Conservation (phyloP, 495 filamentous ascomycete genomes). For the Neurospora sp. region DNA sequence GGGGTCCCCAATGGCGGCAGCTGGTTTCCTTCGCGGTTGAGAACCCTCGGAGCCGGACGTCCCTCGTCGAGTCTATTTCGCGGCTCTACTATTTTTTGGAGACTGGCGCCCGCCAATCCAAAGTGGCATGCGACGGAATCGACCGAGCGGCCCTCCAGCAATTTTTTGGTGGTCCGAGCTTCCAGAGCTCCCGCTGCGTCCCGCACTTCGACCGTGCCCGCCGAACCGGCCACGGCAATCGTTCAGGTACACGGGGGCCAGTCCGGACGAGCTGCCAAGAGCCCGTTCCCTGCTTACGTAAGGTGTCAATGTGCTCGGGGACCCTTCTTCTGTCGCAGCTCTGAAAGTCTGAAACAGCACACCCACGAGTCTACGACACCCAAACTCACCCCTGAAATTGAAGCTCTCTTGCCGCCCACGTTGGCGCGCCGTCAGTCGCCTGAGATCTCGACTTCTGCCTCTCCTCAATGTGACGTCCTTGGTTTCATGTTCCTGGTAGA, state of each 20-base stretch:
- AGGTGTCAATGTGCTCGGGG: neutral
- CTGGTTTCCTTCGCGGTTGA: neutral
- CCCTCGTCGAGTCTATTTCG: neutral
- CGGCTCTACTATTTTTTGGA: neutral
- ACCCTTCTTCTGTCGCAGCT: neutral
- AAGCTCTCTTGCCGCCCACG: conserved; percentile 18
- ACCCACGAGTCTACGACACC: conserved; percentile 17
- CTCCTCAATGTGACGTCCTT: conserved; percentile 16
- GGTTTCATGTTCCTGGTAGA: conserved; percentile 13
- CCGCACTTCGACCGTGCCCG: neutral
- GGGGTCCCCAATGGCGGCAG: neutral
- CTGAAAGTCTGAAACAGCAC: neutral
- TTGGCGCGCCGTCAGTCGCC: neutral
- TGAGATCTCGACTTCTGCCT: neutral
- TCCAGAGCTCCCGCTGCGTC: neutral
- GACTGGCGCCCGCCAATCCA: neutral
- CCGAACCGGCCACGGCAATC: neutral
- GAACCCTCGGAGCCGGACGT: neutral
- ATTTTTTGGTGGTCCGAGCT: conserved; percentile 7
- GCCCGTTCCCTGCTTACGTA: neutral
- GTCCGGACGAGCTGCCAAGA: neutral
- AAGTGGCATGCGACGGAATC: neutral
- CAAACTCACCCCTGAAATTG: conserved; percentile 22
- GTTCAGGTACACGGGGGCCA: neutral
- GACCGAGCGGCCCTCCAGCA: neutral